These are phyloP conservation scores for Castanea crenata DNA, from an alignment of 306 rosid genomes.

Conservation along the genomic window DNA sequence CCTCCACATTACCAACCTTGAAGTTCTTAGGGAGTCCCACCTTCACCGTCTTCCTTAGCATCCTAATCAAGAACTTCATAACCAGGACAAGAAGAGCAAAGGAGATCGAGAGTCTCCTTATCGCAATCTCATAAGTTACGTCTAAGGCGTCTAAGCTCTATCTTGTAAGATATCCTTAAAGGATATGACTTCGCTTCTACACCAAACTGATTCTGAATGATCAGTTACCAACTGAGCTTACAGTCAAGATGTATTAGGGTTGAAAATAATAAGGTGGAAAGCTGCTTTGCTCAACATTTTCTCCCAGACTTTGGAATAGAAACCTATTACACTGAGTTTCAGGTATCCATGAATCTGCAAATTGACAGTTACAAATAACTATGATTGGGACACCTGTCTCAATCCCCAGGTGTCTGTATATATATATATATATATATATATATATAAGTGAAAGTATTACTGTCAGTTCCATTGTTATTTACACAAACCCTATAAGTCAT, in stretches of 20 bases:
- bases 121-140: too few species aligned
- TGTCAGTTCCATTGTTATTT: neutral
- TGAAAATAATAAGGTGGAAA: neutral
- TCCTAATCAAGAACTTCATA: too few species aligned
- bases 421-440: too few species aligned
- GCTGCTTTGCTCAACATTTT: neutral
- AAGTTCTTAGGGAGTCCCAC: too few species aligned
- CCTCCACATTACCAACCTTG: too few species aligned
- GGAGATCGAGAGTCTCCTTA: too few species aligned
- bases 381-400: neutral
- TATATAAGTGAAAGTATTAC: too few species aligned
- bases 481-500: neutral
- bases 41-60: too few species aligned
- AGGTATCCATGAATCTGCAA: neutral
- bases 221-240: neutral
- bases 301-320: neutral
- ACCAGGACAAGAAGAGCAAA: too few species aligned
- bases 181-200: neutral
- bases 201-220: neutral
- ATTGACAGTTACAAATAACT: neutral
- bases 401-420: too few species aligned
- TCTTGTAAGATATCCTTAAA: neutral
- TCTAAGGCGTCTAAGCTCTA: neutral
- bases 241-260: neutral
- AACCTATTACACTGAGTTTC: neutral